A percentile compares a stretch with the other conserved stretches of the same genome.
These are phyloP conservation scores for Taiwanofungus camphoratus DNA, from an alignment of 1,284 basidiomycete species.

Conservation along the genomic window DNA sequence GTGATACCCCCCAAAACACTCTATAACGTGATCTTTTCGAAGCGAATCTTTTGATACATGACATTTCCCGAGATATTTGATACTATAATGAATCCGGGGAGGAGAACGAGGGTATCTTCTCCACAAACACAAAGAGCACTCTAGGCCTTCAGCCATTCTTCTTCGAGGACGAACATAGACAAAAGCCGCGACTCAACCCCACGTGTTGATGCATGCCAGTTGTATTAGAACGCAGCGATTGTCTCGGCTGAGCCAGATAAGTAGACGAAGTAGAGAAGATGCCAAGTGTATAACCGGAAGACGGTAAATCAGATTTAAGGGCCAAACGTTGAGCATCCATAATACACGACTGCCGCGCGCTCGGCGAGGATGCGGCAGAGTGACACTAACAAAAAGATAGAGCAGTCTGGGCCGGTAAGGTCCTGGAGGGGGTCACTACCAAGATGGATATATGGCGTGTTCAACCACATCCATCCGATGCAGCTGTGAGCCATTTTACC, in stretches of 20 bases:
- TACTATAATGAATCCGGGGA: constrained; percentile 3
- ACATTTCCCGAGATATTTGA: background rate
- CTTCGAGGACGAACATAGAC: constrained; percentile 5
- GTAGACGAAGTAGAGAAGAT: background rate
- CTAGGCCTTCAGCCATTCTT: constrained; percentile 2
- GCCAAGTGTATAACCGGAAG: background rate
- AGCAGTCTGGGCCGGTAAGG: too few relatives aligned
- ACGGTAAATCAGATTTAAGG: background rate
- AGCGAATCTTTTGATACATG: background rate
- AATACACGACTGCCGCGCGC: background rate
- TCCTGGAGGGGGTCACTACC: too few relatives aligned
- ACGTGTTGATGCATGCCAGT: constrained; percentile 6
- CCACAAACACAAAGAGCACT: constrained; percentile 2
- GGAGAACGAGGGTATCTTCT: constrained; percentile 9
- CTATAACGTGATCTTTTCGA: constrained; percentile 1
- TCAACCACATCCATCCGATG: too few relatives aligned
- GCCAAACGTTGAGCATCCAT: background rate
- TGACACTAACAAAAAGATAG: too few relatives aligned
- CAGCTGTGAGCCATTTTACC: too few relatives aligned
- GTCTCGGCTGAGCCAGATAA: background rate
- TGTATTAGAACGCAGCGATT: background rate
- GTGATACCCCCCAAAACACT: background rate
- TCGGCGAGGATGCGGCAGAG: background rate
- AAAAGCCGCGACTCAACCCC: constrained; percentile 2
- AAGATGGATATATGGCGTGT: too few relatives aligned